phyloP scores from a whole-genome alignment of 208 protist genomes.

The Leishmania tarentolae region DNA sequence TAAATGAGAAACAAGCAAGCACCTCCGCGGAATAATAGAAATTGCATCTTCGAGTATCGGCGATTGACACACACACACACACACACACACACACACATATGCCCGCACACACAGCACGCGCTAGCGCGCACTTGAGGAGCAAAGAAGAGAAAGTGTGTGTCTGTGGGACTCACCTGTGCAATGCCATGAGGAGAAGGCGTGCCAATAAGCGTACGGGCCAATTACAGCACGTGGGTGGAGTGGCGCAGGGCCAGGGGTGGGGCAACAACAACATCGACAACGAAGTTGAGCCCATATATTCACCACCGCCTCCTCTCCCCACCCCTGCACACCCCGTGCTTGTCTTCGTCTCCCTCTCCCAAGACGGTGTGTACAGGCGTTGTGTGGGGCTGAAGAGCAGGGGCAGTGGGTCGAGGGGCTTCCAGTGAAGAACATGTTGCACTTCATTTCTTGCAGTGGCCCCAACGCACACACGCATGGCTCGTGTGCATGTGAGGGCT shows the following conservation, averaged over 20 bases:
- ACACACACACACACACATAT: no score
- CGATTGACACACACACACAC: no score
- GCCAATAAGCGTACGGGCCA: no score
- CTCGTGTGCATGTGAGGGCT: neutral
- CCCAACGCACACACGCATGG: neutral
- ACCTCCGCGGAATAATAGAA: no score
- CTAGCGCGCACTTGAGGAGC: no score
- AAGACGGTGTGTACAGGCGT: neutral
- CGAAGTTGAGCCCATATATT: no score
- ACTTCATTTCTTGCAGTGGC: neutral
- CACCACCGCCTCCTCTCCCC: neutral
- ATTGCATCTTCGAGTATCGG: neutral
- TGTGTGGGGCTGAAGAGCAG: neutral
- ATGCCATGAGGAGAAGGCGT: no score
- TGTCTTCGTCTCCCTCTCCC: neutral
- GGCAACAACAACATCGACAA: neutral
- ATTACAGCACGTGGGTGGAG: no score
- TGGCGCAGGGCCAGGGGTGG: no score
- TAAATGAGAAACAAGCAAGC: neutral
- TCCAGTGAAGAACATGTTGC: neutral
- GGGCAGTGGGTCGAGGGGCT: neutral
- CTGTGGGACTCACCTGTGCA: no score
- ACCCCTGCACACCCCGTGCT: neutral
- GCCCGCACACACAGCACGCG: no score
- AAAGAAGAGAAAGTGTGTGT: no score